Conservation (phyloP, 345 rosid genomes). For the Populus euphratica region DNA sequence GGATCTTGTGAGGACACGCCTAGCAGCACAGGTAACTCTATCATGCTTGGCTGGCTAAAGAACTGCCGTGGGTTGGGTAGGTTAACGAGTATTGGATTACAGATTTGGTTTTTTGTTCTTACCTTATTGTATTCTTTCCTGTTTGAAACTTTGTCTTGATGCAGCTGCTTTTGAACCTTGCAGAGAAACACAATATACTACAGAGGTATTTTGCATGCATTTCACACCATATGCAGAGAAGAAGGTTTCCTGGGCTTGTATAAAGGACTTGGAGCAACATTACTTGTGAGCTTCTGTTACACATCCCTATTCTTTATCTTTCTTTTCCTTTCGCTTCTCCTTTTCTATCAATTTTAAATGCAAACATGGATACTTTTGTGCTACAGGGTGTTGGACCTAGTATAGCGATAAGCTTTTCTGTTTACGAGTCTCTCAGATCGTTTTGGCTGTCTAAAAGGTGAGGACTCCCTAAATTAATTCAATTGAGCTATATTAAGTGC, state of each 20-base stretch:
- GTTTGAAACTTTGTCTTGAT: not conserved
- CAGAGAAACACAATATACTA: constrained; percentile 81
- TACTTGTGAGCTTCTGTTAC: constrained; percentile 49
- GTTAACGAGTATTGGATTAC: not conserved
- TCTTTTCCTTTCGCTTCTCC: not conserved
- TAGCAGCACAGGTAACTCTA: constrained; percentile 79
- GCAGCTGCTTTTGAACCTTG: constrained; percentile 11
- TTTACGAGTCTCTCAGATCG: constrained; percentile 78
- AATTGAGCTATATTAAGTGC: not conserved
- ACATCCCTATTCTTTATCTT: not conserved
- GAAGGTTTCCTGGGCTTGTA: constrained; percentile 84
- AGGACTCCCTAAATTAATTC: not conserved
- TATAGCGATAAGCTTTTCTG: constrained; percentile 86
- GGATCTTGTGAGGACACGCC: constrained; percentile 97
- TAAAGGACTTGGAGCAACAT: constrained; percentile 91
- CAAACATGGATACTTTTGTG: not conserved
- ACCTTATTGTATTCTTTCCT: constrained; percentile 3
- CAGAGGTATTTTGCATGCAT: constrained; percentile 75
- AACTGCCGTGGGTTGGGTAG: not conserved
- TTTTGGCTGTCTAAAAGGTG: constrained; percentile 79
- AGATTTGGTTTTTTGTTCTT: not conserved
- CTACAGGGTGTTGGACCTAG: constrained; percentile 91
- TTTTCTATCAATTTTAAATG: not conserved
- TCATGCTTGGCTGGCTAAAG: constrained; percentile 14
- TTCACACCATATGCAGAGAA: constrained; percentile 62